Conservation (phyloP, 2,329 filamentous ascomycete genomes). For the Sporothrix inflata region DNA sequence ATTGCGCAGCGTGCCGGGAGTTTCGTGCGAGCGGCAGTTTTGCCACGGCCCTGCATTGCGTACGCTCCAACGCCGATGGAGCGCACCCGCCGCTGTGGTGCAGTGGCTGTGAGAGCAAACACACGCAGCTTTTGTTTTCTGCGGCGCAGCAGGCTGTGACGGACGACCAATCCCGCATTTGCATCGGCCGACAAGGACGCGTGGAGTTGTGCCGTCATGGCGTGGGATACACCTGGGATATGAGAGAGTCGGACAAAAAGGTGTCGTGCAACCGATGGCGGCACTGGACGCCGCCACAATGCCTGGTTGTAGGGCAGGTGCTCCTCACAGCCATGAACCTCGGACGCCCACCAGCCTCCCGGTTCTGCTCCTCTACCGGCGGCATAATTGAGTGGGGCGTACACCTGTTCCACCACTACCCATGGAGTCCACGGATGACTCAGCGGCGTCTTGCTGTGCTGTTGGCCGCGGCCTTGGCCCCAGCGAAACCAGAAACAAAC, state of each 20-base stretch:
- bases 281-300: not conserved
- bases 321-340: too few species aligned
- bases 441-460: not conserved
- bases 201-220: not conserved
- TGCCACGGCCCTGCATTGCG: not conserved
- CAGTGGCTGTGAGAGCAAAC: not conserved
- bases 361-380: too few species aligned
- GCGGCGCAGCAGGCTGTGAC: not conserved
- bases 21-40: not conserved
- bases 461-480: not conserved
- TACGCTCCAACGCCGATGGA: too few species aligned
- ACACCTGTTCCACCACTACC: not conserved
- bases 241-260: not conserved
- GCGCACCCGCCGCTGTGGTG: not conserved
- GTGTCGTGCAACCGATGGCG: not conserved
- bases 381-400: too few species aligned
- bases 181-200: not conserved
- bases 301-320: too few species aligned
- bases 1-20: not conserved
- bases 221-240: not conserved
- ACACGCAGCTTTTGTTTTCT: not conserved
- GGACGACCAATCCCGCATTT: not conserved
- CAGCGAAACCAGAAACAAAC: not conserved
- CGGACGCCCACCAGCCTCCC: too few species aligned
- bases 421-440: not conserved